A percentile compares a stretch with the other conserved stretches of the same genome.
phyloP scores from a whole-genome alignment of 805 yeast genomes.

The Monosporozyma solicola region DNA sequence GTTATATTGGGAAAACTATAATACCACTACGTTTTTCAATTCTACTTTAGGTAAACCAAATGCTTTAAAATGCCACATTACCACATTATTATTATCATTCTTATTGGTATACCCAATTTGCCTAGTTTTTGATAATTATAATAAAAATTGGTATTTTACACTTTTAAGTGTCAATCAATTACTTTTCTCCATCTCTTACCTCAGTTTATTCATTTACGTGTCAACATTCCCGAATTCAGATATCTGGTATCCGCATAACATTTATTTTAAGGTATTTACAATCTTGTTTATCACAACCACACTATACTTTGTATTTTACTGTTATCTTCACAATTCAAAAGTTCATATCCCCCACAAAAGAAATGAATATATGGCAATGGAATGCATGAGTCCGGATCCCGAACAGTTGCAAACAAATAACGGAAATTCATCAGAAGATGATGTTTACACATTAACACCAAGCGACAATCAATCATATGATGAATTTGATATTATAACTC shows the following conservation, averaged over 20 bases:
- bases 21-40: slow-evolving; percentile 67
- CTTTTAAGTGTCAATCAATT: slow-evolving; percentile 43
- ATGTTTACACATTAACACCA: neutral
- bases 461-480: neutral
- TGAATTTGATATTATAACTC: neutral
- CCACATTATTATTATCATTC: slow-evolving; percentile 36
- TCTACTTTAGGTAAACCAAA: slow-evolving; percentile 38
- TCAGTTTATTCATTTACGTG: slow-evolving; percentile 49
- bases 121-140: slow-evolving; percentile 53
- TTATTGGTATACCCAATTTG: slow-evolving; percentile 58
- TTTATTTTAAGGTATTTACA: slow-evolving; percentile 58
- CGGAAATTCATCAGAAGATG: neutral
- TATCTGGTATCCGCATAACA: slow-evolving; percentile 64
- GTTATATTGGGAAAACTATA: slow-evolving; percentile 68
- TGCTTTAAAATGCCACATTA: slow-evolving; percentile 48
- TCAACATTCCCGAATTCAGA: slow-evolving; percentile 39
- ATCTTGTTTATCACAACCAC: slow-evolving; percentile 46
- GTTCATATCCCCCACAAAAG: neutral
- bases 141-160: slow-evolving; percentile 51
- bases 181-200: slow-evolving; percentile 40
- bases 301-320: slow-evolving; percentile 47
- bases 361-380: slow-evolving; percentile 11
- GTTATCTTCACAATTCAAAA: slow-evolving; percentile 38
- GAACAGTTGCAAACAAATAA: slow-evolving; percentile 3
- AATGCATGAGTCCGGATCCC: slow-evolving; percentile 9